A percentile compares a stretch with the other conserved stretches of the same genome.
phyloP scores from a whole-genome alignment of 805 yeast species.

The Saturnispora silvae region DNA sequence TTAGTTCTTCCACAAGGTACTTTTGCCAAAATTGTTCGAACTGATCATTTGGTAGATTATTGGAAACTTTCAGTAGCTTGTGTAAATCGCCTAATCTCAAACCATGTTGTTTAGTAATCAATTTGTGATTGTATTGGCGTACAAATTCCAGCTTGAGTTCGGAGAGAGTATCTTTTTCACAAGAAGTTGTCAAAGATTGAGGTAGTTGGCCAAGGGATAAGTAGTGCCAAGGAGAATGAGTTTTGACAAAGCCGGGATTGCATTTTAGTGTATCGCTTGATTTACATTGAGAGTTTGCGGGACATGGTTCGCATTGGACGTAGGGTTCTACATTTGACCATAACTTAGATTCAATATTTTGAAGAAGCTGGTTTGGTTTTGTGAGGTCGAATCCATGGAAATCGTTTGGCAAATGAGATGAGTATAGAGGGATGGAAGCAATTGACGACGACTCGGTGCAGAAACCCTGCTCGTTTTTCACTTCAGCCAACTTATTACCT shows the following conservation, averaged over 20 bases:
- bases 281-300: conserved; percentile 69
- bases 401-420: background rate
- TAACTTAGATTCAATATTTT: conserved; percentile 29
- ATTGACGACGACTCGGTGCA: background rate
- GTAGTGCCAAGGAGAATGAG: conserved; percentile 44
- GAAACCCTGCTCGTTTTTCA: background rate
- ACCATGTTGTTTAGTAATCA: conserved; percentile 43
- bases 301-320: conserved; percentile 60
- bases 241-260: conserved; percentile 49
- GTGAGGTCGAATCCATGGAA: too few species aligned
- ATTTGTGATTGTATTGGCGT: conserved; percentile 54
- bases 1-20: conserved; percentile 29
- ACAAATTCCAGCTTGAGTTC: conserved; percentile 62
- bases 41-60: conserved; percentile 45
- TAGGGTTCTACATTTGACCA: conserved; percentile 34
- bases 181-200: background rate
- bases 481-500: background rate
- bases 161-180: conserved; percentile 20
- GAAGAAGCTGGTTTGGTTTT: conserved; percentile 26
- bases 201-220: conserved; percentile 28
- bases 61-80: conserved; percentile 46
- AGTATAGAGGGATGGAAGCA: background rate
- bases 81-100: conserved; percentile 60
- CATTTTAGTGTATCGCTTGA: conserved; percentile 53
- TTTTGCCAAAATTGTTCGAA: conserved; percentile 69